A percentile compares a stretch with the other conserved stretches of the same genome.
Evolutionary conservation across 805 yeast genomes (phyloP).

Genomic region (Saturnispora halmiae): DNA sequence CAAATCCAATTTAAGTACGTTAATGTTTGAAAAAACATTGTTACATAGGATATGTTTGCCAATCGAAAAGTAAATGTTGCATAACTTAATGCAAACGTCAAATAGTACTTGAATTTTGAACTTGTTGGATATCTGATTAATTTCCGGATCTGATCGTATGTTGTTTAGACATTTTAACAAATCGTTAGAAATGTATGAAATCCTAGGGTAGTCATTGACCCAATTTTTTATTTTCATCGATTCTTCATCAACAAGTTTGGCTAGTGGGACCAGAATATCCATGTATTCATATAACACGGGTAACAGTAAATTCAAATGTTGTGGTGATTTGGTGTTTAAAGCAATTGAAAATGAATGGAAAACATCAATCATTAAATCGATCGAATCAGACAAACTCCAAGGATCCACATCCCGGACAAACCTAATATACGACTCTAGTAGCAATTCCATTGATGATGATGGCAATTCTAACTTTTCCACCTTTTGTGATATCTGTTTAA

Average conservation of each 20-base stretch:
- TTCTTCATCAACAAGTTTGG: constrained; percentile 33
- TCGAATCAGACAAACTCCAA: constrained; percentile 44
- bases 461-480: constrained; percentile 26
- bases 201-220: constrained; percentile 31
- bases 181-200: constrained; percentile 40
- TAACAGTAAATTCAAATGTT: constrained; percentile 28
- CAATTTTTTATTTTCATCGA: constrained; percentile 31
- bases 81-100: constrained; percentile 40
- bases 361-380: constrained; percentile 42
- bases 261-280: constrained; percentile 35
- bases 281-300: constrained; percentile 32
- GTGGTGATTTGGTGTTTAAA: constrained; percentile 33
- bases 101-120: constrained; percentile 39
- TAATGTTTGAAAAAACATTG: constrained; percentile 53
- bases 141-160: constrained; percentile 37
- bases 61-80: constrained; percentile 43
- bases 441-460: constrained; percentile 36
- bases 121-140: constrained; percentile 25
- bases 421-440: constrained; percentile 35
- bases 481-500: constrained; percentile 20
- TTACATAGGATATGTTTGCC: constrained; percentile 50
- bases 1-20: constrained; percentile 38
- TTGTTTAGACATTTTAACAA: constrained; percentile 42
- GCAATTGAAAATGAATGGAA: constrained; percentile 41
- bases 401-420: constrained; percentile 46